phyloP scores from a whole-genome alignment of 805 yeast genomes.

The Babjeviella inositovora region DNA sequence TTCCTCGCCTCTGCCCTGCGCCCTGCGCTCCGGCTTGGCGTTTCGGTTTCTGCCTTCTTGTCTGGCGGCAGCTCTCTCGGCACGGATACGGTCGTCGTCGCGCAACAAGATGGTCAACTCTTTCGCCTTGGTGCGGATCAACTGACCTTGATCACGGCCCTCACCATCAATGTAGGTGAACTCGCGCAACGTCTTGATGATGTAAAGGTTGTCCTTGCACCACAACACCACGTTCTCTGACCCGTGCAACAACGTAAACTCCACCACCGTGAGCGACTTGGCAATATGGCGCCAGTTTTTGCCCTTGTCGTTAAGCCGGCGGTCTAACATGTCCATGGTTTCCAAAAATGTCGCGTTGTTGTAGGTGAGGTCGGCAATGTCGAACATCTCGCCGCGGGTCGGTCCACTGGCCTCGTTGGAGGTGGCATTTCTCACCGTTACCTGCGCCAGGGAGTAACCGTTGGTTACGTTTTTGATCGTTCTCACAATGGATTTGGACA shows the following conservation, averaged over 20 bases:
- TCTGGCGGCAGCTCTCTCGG: conserved; percentile 37
- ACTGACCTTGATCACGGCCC: conserved; percentile 76
- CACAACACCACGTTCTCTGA: conserved; percentile 81
- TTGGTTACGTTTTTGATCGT: conserved; percentile 78
- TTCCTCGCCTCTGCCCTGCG: conserved; percentile 18
- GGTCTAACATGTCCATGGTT: conserved; percentile 87
- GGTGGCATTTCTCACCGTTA: conserved; percentile 83
- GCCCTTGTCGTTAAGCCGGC: conserved; percentile 88
- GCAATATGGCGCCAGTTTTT: conserved; percentile 96
- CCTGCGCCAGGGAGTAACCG: conserved; percentile 79
- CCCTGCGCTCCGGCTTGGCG: conserved; percentile 10
- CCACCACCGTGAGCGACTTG: conserved; percentile 79
- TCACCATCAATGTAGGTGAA: conserved; percentile 69
- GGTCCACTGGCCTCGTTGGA: conserved; percentile 82
- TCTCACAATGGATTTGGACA: conserved; percentile 71
- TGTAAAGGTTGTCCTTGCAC: conserved; percentile 80
- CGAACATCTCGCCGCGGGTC: conserved; percentile 68
- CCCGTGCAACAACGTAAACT: conserved; percentile 73
- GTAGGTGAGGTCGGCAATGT: conserved; percentile 59
- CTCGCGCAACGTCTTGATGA: conserved; percentile 81
- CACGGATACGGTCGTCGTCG: conserved; percentile 67
- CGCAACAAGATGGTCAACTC: conserved; percentile 67
- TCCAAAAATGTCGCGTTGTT: conserved; percentile 65
- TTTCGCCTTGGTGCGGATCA: conserved; percentile 79
- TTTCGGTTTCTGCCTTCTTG: too few species aligned